Evolutionary conservation across 2,329 filamentous ascomycete genomes (phyloP), one percentile per base, ranked within the genome.

Genomic region (Colletotrichum brevisporum): DNA sequence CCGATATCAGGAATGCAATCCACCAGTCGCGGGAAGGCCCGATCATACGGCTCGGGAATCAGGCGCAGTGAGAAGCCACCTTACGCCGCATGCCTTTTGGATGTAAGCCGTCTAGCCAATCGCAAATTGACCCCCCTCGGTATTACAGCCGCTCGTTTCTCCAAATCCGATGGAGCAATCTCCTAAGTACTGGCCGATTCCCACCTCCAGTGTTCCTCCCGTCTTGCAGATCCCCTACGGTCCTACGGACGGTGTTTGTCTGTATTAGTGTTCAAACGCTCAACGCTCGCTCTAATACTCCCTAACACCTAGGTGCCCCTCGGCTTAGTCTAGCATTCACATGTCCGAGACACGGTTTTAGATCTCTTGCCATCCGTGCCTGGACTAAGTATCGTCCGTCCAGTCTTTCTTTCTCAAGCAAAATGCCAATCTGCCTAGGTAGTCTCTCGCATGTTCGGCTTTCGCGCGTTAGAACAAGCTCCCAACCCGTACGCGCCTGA

Each of bases 401-500:
- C 16, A 45, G 26, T 36, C 56, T 24, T 26, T n/a, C 5, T n/a
- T n/a, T 18, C 56, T 26, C 27, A 48, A 24, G 9, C 9, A 58
- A 27, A 47, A 27, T 4, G 9, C 31, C 31, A 8, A 10, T 36
- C 10, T 36, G 21, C 21, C 21, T 24, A 12, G 2, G 31, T 36
- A 10, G 31, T 36, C 2, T 36, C 18, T 31, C 43, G 18, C 18
- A 21, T n/a, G 27, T 53, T 67, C 64, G 60, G 64, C 53, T 62
- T 60, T 67, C 64, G 64, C 64, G 64, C 24, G 26, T 39, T 50
- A 27, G 18, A 60, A 47, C 26, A 27, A 52, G 26, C 51, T 48
- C 39, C 21, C n/a, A 52, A 18, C 51, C 39, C 39, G 13, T 43
- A 12, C 41, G 13, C 3, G 16, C 5, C 41, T 15, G 41, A 12